phyloP scores from a whole-genome alignment of 2,329 filamentous ascomycete species.

The Didymella pinodella region DNA sequence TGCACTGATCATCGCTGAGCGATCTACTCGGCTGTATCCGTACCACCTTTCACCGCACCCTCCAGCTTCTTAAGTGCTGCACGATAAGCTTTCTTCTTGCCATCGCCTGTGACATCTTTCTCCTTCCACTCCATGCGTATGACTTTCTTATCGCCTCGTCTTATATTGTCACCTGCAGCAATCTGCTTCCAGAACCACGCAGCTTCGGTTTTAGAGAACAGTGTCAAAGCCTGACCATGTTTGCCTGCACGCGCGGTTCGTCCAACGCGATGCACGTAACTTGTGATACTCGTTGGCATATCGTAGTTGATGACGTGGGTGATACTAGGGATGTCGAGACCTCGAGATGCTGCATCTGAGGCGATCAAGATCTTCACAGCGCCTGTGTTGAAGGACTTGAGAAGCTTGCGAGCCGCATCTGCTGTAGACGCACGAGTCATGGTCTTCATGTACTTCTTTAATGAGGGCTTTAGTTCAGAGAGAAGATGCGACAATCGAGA shows the following conservation, averaged over 20 bases:
- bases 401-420: slow-evolving; percentile 70
- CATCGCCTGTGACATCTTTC: slow-evolving; percentile 51
- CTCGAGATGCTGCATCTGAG: slow-evolving; percentile 91
- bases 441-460: slow-evolving; percentile 68
- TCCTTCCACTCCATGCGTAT: slow-evolving; percentile 55
- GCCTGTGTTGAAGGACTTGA: slow-evolving; percentile 69
- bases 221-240: slow-evolving; percentile 80
- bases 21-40: slow-evolving; percentile 23
- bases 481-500: slow-evolving; percentile 86
- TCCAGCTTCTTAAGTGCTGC: slow-evolving; percentile 68
- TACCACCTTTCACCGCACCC: slow-evolving; percentile 61
- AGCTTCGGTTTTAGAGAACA: slow-evolving; percentile 82
- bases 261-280: slow-evolving; percentile 91
- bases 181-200: slow-evolving; percentile 93
- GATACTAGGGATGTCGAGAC: slow-evolving; percentile 81
- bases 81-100: slow-evolving; percentile 55
- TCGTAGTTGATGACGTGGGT: slow-evolving; percentile 95
- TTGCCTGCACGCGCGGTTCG: slow-evolving; percentile 85
- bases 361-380: slow-evolving; percentile 80
- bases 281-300: slow-evolving; percentile 78
- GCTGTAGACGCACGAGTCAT: slow-evolving; percentile 82
- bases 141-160: slow-evolving; percentile 56
- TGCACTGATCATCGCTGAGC: slow-evolving; percentile 10
- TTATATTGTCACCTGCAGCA: slow-evolving; percentile 63
- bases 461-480: slow-evolving; percentile 67